phyloP scores from a whole-genome alignment of 2,329 filamentous ascomycete genomes.

The Beauveria sp. region DNA sequence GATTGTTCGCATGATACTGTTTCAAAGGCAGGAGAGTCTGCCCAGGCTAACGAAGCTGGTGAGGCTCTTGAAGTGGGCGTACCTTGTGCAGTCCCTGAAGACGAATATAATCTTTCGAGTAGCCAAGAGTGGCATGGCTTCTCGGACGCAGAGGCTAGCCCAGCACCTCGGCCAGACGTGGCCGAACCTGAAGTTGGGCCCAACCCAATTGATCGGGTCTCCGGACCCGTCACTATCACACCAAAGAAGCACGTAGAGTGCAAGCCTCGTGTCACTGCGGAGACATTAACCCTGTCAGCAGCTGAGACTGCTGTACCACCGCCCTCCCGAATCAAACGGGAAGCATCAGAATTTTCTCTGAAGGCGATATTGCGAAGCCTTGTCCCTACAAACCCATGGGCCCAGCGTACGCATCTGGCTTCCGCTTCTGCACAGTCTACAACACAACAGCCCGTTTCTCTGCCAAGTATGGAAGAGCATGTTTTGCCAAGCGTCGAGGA shows the following conservation, averaged over 20 bases:
- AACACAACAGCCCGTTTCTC: background rate
- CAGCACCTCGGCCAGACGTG: background rate
- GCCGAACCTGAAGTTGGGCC: background rate
- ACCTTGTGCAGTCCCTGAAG: background rate
- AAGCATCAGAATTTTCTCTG: conserved; percentile 15
- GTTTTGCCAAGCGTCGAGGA: conserved; percentile 1
- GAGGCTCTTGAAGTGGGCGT: background rate
- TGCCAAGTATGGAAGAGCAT: background rate
- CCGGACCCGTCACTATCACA: background rate
- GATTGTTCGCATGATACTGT: background rate
- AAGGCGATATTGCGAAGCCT: conserved; percentile 18
- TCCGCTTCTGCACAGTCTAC: background rate
- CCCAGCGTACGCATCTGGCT: conserved; percentile 15
- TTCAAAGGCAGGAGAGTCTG: background rate
- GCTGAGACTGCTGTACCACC: background rate
- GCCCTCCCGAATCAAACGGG: background rate
- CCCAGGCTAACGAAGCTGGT: too few species aligned
- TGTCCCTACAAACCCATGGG: conserved; percentile 20
- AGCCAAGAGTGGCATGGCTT: background rate
- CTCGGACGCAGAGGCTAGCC: background rate
- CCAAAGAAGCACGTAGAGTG: background rate
- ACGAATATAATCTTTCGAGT: background rate
- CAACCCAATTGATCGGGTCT: background rate
- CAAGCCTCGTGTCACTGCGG: background rate
- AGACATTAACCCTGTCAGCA: conserved; percentile 25